phyloP scores from a whole-genome alignment of 78 protist species.

The Anaeramoeba ignava region DNA sequence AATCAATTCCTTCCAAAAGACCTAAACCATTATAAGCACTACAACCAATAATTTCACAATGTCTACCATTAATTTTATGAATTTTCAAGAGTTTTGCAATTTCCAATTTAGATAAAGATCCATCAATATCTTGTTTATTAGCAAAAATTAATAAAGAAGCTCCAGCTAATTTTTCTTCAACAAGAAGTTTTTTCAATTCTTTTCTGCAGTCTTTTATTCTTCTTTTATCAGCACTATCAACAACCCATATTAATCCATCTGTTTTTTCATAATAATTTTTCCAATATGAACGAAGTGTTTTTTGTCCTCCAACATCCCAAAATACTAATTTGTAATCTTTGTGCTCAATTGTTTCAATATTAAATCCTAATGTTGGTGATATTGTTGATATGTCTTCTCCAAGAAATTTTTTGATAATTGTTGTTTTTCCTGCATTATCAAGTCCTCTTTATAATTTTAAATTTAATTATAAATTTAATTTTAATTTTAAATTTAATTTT shows the following conservation, averaged over 20 bases:
- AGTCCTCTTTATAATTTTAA: conserved; percentile 57
- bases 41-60: conserved; percentile 65
- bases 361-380: conserved; percentile 94
- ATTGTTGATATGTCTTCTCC: conserved; percentile 74
- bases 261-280: conserved; percentile 87
- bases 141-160: conserved; percentile 89
- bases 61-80: conserved; percentile 42
- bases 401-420: conserved; percentile 76
- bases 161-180: conserved; percentile 82
- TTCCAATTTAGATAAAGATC: conserved; percentile 55
- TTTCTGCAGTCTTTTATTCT: conserved; percentile 66
- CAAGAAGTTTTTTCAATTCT: conserved; percentile 56
- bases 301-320: conserved; percentile 99
- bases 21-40: conserved; percentile 82
- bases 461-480: not conserved
- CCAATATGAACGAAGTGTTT: conserved; percentile 93
- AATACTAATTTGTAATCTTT: conserved; percentile 73
- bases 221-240: conserved; percentile 73
- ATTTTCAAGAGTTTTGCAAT: conserved; percentile 48
- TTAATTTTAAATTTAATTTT: too few species aligned
- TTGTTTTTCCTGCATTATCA: conserved; percentile 98
- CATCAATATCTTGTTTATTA: conserved; percentile 90
- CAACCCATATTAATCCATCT: conserved; percentile 97
- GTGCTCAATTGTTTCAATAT: conserved; percentile 69
- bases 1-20: conserved; percentile 75